Evolutionary conservation across 2,329 filamentous ascomycete genomes (phyloP), one percentile per base, ranked within the genome.

Genomic region (Trichoderma sp.): DNA sequence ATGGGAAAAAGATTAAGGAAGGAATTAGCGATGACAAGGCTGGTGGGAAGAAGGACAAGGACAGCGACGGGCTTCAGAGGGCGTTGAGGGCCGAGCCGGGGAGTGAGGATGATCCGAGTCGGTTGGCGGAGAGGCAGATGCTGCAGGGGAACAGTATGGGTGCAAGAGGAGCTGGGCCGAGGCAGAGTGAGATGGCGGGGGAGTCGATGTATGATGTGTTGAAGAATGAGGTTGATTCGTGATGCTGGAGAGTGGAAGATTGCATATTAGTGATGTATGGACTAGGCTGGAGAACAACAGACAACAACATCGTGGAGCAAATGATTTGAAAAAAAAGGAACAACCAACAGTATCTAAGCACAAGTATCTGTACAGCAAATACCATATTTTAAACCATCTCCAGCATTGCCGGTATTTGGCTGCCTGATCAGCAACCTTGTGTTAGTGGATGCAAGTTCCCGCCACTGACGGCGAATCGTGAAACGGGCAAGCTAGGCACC

Each of bases 81-180:
- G 79, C 81, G 2, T 76, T 84, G 70, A 75, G 78, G 65, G 73
- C 80, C 4, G 81, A 85, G 72, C 81, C 82, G 70, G 85, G 85
- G 2, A 81, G 80, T 6, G 77, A 81, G 73, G 76, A 84, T 69
- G 85, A 87, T 72, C 85, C 85, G 4, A 79, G 80, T 62, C 74
- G 81, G 10, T 69, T 80, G 49, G 84, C 84, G 5, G 84, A 85
- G 76, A 72, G 77, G 52, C 80, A 81, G 72, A 79, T 87, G 40
- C 71, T 76, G 69, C 68, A 73, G 57, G 72, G 72, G 19, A 72
- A 75, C 61, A 73, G 70, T 40, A 70, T 72, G 7, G 70, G 40
- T 27, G 74, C 72, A 1, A 63, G 75, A n/a, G 74, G 74, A 52
- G 72, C 75, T 29, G 75, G 74, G 0, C 75, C 72, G 14, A 77